Percentiles rank a stretch among this genome's conserved stretches.
phyloP scores from a whole-genome alignment of 1,284 basidiomycete genomes.

The Ganoderma meredithae region DNA sequence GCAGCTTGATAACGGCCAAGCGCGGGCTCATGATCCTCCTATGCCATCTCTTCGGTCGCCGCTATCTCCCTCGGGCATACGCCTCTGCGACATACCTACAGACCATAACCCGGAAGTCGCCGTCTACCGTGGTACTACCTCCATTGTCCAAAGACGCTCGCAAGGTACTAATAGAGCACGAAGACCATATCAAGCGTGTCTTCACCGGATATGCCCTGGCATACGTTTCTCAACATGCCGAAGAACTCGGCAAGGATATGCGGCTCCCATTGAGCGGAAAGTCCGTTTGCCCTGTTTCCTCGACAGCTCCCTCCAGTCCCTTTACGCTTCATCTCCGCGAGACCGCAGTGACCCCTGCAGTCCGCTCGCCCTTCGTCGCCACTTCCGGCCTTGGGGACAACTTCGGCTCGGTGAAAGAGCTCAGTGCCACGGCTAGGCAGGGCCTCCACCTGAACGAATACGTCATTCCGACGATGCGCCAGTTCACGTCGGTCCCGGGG shows the following conservation, averaged over 20 bases:
- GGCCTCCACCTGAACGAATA: conserved; percentile 64
- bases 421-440: conserved; percentile 56
- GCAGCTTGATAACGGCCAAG: conserved; percentile 49
- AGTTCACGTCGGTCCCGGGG: conserved; percentile 43
- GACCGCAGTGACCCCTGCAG: conserved; percentile 47
- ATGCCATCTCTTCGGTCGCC: conserved; percentile 66
- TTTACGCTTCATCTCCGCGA: conserved; percentile 47
- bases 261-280: conserved; percentile 56
- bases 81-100: conserved; percentile 46
- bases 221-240: conserved; percentile 50
- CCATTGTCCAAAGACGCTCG: conserved; percentile 50
- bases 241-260: conserved; percentile 49
- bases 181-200: conserved; percentile 56
- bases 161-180: conserved; percentile 53
- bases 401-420: conserved; percentile 57
- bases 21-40: conserved; percentile 60
- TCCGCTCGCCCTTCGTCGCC: conserved; percentile 66
- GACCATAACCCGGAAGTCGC: conserved; percentile 51
- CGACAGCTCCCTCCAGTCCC: conserved; percentile 23
- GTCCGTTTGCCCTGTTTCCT: conserved; percentile 24
- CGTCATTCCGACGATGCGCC: conserved; percentile 62
- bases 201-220: conserved; percentile 62
- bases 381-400: conserved; percentile 67
- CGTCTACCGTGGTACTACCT: conserved; percentile 65
- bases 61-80: conserved; percentile 56